Base-by-base conservation (phyloP, 2,329 filamentous ascomycete genomes). In the Cladosporium oxysporum region DNA sequence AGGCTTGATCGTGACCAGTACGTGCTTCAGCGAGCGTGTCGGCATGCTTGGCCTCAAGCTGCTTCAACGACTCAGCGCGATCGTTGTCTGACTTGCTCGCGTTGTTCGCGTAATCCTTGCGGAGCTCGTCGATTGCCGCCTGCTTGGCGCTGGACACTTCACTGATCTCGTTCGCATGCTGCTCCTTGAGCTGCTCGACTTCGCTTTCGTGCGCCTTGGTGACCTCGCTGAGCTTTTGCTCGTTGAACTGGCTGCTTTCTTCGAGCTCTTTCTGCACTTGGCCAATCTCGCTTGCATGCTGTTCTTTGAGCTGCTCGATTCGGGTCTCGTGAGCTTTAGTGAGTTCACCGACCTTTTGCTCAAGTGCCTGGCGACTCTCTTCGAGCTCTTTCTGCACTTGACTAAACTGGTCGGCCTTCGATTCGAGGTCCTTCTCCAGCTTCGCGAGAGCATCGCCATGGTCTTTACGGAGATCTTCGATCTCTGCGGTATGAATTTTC, bases 101-200 rank as follows among this genome's bases (percentile, higher is more conserved):
- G 16, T 57, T 31, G 26, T 61, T 21, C n/a, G 52, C 33, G 33
- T 50, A 16, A 44, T 47, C 47, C 21, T 58, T 47, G 5, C 52
- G 60, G 2, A 67, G 64, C 50, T 63, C 35, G 7, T 57, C 49
- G 41, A 41, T 31, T n/a, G 49, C 35, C 60, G 44, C 31, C 21
- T 52, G 59, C 31, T 16, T 44, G 0, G 44, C 57, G 28, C 59
- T 52, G 58, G 62, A 62, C 7, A 41, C 26, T 3, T 62, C 58
- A 3, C 58, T 62, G 11, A 65, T 29, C 26, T 68, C 65, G 16
- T 37, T 53, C 16, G 26, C 26, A 41, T 63, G 61, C 50, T 63
- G 50, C n/a, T 57, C 12, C 50, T 63, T 63, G 23, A 63, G 35
- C 37, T 74, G 66, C 26, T 70, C 64, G 18, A 63, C 12, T n/a